A percentile compares a stretch with the other conserved stretches of the same genome.
These are phyloP conservation scores for Candida nitratophila DNA, from an alignment of 805 yeast genomes.

Conservation along the genomic window DNA sequence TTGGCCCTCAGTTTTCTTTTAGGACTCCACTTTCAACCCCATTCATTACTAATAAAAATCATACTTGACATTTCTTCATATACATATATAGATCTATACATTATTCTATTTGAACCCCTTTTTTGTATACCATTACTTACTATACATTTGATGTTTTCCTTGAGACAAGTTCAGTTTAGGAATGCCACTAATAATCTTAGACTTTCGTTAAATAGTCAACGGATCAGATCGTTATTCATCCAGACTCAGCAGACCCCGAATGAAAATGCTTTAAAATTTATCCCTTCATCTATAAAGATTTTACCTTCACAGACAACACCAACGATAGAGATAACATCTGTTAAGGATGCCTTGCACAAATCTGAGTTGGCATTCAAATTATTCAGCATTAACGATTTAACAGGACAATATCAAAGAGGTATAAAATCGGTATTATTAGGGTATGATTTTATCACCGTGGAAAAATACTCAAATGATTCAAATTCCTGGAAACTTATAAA, in stretches of 20 bases:
- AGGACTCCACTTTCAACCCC: too few relatives aligned
- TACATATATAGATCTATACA: too few relatives aligned
- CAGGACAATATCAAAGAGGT: constrained; percentile 22
- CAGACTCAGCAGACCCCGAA: constrained; percentile 86
- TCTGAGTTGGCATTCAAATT: constrained; percentile 75
- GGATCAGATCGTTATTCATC: constrained; percentile 42
- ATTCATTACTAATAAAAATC: too few relatives aligned
- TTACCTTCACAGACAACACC: constrained; percentile 46
- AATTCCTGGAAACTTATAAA: constrained; percentile 51
- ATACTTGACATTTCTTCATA: too few relatives aligned
- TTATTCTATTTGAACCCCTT: too few relatives aligned
- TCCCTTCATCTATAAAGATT: constrained; percentile 62
- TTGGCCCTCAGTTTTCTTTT: too few relatives aligned
- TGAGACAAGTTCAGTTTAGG: not conserved
- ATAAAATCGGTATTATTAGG: constrained; percentile 75
- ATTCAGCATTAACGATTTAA: constrained; percentile 55
- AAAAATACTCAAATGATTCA: constrained; percentile 34
- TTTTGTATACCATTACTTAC: too few relatives aligned
- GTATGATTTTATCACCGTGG: constrained; percentile 75
- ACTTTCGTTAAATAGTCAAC: not conserved
- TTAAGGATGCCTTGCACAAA: constrained; percentile 59
- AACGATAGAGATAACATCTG: constrained; percentile 66
- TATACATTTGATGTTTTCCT: not conserved
- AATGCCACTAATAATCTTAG: not conserved
- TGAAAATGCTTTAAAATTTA: constrained; percentile 76